phyloP scores from a whole-genome alignment of 352 stramenopile species.

The Lagenidium sp. region DNA sequence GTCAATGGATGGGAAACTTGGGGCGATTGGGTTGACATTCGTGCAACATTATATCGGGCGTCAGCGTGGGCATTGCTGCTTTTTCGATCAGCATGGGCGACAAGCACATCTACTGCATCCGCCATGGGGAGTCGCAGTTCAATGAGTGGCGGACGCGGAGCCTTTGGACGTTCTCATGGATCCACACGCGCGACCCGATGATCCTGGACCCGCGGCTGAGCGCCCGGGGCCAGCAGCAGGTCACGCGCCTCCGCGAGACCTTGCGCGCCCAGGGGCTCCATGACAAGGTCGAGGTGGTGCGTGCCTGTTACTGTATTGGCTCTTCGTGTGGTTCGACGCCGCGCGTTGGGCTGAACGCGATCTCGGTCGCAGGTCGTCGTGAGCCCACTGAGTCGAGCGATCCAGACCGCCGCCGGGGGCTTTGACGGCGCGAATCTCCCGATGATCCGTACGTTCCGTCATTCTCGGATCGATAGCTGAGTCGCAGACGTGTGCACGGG shows the following conservation, averaged over 20 bases:
- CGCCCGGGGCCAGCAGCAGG: conserved; percentile 57
- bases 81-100: not conserved
- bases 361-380: conserved; percentile 47
- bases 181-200: conserved; percentile 80
- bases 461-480: not conserved
- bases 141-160: conserved; percentile 82
- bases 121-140: conserved; percentile 82
- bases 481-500: not conserved
- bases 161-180: conserved; percentile 77
- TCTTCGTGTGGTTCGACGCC: too few species aligned
- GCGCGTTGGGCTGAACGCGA: too few species aligned
- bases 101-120: conserved; percentile 83
- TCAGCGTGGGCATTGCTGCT: not conserved
- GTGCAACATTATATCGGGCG: conserved; percentile 21
- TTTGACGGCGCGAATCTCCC: conserved; percentile 47
- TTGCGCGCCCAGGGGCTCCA: conserved; percentile 32
- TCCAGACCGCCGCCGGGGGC: conserved; percentile 63
- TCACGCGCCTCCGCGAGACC: conserved; percentile 26
- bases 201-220: conserved; percentile 76
- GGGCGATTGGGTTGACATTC: conserved; percentile 20
- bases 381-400: conserved; percentile 73
- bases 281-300: conserved; percentile 61
- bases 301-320: too few species aligned
- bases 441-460: conserved; percentile 29
- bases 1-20: conserved; percentile 3